Evolutionary conservation across 176 grass and related monocot genomes (phyloP).

Genomic region (Rhynchospora tenuis): DNA sequence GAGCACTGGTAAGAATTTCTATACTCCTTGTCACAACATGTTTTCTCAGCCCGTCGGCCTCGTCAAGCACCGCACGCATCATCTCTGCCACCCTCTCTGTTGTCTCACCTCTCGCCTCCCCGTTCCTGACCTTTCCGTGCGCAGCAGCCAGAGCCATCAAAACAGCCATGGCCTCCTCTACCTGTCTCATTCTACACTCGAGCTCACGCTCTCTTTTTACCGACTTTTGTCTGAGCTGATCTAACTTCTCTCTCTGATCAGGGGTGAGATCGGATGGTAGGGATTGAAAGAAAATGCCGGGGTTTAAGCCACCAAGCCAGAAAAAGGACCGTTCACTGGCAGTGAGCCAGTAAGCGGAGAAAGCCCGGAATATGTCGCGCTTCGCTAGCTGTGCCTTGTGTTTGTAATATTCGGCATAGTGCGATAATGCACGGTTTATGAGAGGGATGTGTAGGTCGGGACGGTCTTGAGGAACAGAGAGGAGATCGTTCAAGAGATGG

Average conservation of each 20-base stretch:
- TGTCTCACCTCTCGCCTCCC: background rate
- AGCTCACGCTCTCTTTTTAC: background rate
- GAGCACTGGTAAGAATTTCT: conserved; percentile 18
- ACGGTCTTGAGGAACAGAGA: conserved; percentile 5
- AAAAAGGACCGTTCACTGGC: background rate
- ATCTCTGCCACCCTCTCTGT: conserved; percentile 4
- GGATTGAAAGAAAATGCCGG: conserved; percentile 1
- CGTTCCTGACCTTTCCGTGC: background rate
- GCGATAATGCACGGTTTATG: conserved; percentile 8
- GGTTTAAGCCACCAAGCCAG: background rate
- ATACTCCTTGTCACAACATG: background rate
- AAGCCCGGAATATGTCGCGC: conserved; percentile 27
- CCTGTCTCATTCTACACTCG: background rate
- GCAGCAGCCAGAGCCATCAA: background rate
- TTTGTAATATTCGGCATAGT: background rate
- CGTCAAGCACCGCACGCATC: conserved; percentile 1
- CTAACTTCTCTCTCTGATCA: background rate
- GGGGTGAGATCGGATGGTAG: background rate
- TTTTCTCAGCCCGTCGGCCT: conserved; percentile 11
- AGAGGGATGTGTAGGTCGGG: conserved; percentile 19
- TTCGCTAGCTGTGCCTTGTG: conserved; percentile 8
- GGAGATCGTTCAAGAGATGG: conserved; percentile 11
- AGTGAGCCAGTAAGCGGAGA: conserved; percentile 29
- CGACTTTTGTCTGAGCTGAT: background rate
- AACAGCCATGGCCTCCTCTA: background rate